Evolutionary conservation across 805 yeast genomes (phyloP).

Genomic region (Nakazawaea pomicola): DNA sequence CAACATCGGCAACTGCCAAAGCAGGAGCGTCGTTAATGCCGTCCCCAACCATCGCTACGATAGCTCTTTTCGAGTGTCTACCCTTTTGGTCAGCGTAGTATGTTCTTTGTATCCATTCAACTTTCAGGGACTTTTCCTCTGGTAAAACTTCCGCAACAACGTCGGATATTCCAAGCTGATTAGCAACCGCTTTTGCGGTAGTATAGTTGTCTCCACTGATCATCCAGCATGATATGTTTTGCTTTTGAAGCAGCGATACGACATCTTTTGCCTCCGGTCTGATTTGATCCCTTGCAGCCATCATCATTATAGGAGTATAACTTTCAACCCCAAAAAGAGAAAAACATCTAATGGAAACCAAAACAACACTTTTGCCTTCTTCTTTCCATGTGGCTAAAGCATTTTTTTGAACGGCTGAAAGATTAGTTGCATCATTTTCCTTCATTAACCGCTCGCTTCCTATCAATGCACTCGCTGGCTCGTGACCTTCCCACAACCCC

Average conservation of each 20-base stretch:
- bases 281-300: constrained; percentile 59
- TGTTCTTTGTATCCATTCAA: constrained; percentile 49
- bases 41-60: constrained; percentile 79
- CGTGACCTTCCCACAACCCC: constrained; percentile 26
- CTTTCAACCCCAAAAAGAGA: constrained; percentile 23
- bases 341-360: constrained; percentile 40
- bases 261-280: constrained; percentile 54
- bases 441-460: constrained; percentile 60
- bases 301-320: constrained; percentile 37
- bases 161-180: constrained; percentile 53
- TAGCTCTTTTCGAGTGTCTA: constrained; percentile 17
- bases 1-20: constrained; percentile 67
- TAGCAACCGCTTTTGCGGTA: constrained; percentile 66
- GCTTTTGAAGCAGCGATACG: constrained; percentile 32
- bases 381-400: constrained; percentile 49
- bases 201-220: constrained; percentile 67
- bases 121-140: constrained; percentile 59
- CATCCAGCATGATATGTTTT: constrained; percentile 62
- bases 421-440: constrained; percentile 35
- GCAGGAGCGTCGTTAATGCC: constrained; percentile 86
- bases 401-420: constrained; percentile 30
- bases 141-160: constrained; percentile 73
- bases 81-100: constrained; percentile 20
- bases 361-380: constrained; percentile 58
- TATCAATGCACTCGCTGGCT: constrained; percentile 34